Conservation (phyloP, 345 rosid species). For the Capsella bursapastoris region DNA sequence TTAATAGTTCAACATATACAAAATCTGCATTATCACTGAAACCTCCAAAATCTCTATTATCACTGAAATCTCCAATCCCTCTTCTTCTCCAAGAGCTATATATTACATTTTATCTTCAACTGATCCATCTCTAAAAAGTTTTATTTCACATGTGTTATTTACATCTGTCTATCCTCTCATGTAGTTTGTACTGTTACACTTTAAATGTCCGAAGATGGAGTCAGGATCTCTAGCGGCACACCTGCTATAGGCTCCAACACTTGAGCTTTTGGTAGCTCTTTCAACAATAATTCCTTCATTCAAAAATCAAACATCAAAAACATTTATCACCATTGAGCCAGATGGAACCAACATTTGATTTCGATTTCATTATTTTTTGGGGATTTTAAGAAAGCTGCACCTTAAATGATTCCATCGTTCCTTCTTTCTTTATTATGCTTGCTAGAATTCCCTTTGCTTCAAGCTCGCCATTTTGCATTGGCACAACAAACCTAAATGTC, state of each 20-base stretch:
- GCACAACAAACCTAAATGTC: slow-evolving; percentile 68
- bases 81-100: too few relatives aligned
- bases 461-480: slow-evolving; percentile 92
- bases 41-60: too few relatives aligned
- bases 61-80: too few relatives aligned
- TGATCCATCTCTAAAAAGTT: too few relatives aligned
- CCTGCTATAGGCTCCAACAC: slow-evolving; percentile 78
- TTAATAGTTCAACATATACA: too few relatives aligned
- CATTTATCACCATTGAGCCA: not conserved
- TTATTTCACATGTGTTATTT: too few relatives aligned
- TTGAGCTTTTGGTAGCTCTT: slow-evolving; percentile 67
- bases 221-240: slow-evolving; percentile 60
- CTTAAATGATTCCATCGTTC: slow-evolving; percentile 86
- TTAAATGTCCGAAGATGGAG: slow-evolving; percentile 38
- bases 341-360: not conserved
- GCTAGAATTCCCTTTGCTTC: slow-evolving; percentile 78
- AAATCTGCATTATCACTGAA: too few relatives aligned
- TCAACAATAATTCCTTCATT: slow-evolving; percentile 66
- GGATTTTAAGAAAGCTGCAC: slow-evolving; percentile 42
- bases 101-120: too few relatives aligned
- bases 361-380: not conserved
- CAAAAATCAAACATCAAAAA: slow-evolving; percentile 4
- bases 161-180: slow-evolving; percentile 27
- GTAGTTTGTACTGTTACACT: not conserved
- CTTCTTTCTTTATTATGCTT: slow-evolving; percentile 60